phyloP scores from a whole-genome alignment of 208 protist genomes.

The Angomonas ambiguus region DNA sequence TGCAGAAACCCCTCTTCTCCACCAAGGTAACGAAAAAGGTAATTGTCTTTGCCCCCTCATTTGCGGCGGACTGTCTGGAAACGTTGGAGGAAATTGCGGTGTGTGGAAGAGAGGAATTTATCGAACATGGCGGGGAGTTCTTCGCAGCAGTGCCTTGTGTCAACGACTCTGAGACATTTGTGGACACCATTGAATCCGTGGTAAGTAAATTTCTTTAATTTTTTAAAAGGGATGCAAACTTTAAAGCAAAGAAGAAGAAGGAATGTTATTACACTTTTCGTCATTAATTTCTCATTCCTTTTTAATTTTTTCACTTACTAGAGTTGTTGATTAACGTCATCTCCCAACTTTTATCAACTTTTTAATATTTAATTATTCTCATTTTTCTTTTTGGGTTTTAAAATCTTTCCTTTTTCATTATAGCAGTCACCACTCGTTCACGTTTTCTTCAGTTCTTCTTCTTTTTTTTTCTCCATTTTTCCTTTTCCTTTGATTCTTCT shows the following conservation, averaged over 20 bases:
- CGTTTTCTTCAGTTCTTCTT: constrained; percentile 1
- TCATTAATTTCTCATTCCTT: no score
- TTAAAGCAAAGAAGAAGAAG: no score
- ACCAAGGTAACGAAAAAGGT: not conserved
- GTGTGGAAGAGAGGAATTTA: not conserved
- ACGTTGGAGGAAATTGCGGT: not conserved
- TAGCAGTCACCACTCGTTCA: not conserved
- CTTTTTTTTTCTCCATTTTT: constrained; percentile 3
- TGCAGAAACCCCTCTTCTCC: not conserved
- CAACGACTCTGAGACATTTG: not conserved
- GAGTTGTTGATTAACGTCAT: no score
- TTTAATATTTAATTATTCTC: constrained; percentile 8
- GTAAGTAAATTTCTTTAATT: constrained; percentile 9
- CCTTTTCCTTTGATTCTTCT: not conserved
- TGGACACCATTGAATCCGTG: constrained; percentile 7
- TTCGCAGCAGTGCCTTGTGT: not conserved
- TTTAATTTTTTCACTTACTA: no score
- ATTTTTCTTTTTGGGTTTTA: constrained; percentile 1
- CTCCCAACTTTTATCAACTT: no score
- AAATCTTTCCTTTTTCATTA: constrained; percentile 10
- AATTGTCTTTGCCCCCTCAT: not conserved
- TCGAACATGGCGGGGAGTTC: not conserved
- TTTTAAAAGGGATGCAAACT: no score
- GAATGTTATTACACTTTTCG: no score
- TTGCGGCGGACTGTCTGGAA: not conserved